Base-by-base conservation (phyloP, 768 basidiomycete species). In the Rhodotorula toruloides region DNA sequence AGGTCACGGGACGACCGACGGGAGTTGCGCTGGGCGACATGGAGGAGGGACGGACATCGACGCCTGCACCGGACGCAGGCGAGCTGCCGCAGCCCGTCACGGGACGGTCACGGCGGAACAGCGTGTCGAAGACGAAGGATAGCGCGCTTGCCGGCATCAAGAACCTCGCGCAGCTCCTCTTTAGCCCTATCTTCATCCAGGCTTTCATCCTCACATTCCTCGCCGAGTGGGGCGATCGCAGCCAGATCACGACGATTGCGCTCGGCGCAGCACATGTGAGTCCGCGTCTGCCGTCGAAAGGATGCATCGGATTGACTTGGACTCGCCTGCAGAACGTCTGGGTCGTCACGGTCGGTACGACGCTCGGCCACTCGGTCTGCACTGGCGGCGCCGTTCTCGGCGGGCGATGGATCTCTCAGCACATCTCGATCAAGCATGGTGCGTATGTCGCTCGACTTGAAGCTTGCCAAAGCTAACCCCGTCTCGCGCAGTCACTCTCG, bases 141-240 rank as follows among this genome's bases (percentile, higher is more conserved):
- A 67, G 60, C 55, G 61, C 46, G 16, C 32, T 63, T 32, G 87
- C 93, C 27, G 87, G 91, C 14, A 79, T 84, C 10, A 83, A 90
- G 72, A 93, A 93, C 76, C 86, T 91, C 46, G 87, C 84, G 76
- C 86, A 85, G 73, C 79, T 92, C 25, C 77, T 93, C 71, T 79
- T 97, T 27, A 91, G 90, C 1, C 94, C 94, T 1, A 90, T 96
- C 3, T 94, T 97, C 75, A 91, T 92, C 4, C 92, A 99, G 77
- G 85, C 91, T 0, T 97, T 99, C 74, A 80, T 94, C 39, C 81
- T 99, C 65, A 98, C 94, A 0, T 97, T 97, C 79, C 81, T 99
- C n/a, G 96, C 93, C 16, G 96, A 99, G 79, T 98, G 96, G 96
- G 94, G 96, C 1, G 96, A 98, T 79, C 80, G 94, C 58, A 94